Conservation (phyloP, 768 basidiomycete genomes). For the Termitomyces sp. region DNA sequence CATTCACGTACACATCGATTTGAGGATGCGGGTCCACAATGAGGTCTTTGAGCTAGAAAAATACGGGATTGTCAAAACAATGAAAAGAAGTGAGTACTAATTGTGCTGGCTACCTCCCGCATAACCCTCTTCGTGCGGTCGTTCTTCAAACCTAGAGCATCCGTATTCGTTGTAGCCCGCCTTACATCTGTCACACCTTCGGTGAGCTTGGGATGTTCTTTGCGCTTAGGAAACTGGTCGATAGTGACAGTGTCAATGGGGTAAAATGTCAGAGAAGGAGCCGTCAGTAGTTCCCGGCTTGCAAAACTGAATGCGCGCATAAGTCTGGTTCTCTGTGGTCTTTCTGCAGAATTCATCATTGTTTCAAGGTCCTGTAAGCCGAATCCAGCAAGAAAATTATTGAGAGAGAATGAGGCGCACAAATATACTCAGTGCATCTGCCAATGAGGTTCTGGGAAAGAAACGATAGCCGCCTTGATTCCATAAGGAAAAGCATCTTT, state of each 20-base stretch:
- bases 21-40: not conserved
- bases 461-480: not conserved
- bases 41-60: not conserved
- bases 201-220: not conserved
- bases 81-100: not conserved
- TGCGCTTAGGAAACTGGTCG: not conserved
- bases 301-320: not conserved
- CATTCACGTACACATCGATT: not conserved
- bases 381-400: not conserved
- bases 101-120: not conserved
- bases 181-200: not conserved
- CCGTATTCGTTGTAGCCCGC: not conserved
- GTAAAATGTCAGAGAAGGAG: not conserved
- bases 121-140: not conserved
- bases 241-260: not conserved
- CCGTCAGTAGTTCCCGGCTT: not conserved
- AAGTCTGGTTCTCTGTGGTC: not conserved
- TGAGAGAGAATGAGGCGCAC: not conserved
- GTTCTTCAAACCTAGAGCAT: not conserved
- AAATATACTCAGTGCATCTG: not conserved
- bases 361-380: not conserved
- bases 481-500: not conserved
- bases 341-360: not conserved
- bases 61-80: not conserved
- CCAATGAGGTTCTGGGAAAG: not conserved